Base-by-base conservation (phyloP, 2,329 filamentous ascomycete species). In the Cladophialophora psammophila region DNA sequence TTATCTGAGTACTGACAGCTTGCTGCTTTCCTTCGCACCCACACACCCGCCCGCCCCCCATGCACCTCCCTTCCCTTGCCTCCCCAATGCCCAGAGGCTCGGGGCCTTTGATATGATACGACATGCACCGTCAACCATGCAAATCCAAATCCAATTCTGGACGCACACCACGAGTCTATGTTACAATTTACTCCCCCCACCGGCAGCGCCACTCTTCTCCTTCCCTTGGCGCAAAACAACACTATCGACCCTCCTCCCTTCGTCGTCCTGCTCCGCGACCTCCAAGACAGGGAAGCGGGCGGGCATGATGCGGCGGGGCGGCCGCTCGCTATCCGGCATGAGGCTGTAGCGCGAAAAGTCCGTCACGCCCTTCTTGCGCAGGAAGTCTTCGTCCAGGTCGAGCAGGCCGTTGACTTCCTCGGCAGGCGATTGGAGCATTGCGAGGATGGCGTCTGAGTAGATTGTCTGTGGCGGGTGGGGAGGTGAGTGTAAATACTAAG, bases 241-340 rank as follows among this genome's bases (percentile, higher is more conserved):
- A 77, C 91, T 95, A 76, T 94, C 89, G 74, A 90, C 83, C 64
- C 89, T 84, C 73, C 82, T 85, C 0, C 92, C 92, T 77, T 96
- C 91, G 74, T 96, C 92, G 67, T 90, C 87, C 78, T 96, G 91
- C 79, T 95, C 92, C 7, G 82, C 85, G 4, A 96, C 92, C 2
- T 83, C 86, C 72, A 96, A 74, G 69, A 90, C 85, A 0, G 92
- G 92, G 68, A 95, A 82, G 65, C 82, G 76, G 0, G 76, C 80
- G 0, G 93, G 93, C 91, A 96, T 94, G 70, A 96, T 96, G 20
- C 92, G 82, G 64, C 92, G 80, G 0, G 92, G 92, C 0, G 65
- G 79, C 0, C 26, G 26, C 26, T 26, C 26, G 26, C 85, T 73
- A 0, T 90, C 90, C 0, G 85, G 80, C 0, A 94, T 82, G n/a